A percentile compares a stretch with the other conserved stretches of the same genome.
Conservation (phyloP, 2,329 filamentous ascomycete genomes). For the Microascus cirrosus region DNA sequence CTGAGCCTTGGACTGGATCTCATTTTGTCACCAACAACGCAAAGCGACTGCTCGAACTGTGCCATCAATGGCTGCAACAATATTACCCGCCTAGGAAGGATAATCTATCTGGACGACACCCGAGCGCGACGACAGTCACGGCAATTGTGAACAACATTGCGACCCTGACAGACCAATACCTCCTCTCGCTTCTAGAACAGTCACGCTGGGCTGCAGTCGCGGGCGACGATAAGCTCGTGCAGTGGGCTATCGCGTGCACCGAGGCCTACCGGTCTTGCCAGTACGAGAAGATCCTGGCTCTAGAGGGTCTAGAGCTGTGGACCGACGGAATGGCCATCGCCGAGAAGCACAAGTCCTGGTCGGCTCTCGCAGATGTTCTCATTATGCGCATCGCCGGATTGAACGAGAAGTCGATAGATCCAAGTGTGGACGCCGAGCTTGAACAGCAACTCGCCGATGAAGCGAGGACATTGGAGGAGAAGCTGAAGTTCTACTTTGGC, state of each 20-base stretch:
- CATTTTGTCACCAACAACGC: constrained; percentile 49
- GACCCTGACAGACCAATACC: constrained; percentile 40
- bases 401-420: constrained; percentile 15
- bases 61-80: constrained; percentile 41
- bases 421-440: constrained; percentile 21
- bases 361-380: constrained; percentile 44
- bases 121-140: constrained; percentile 28
- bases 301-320: constrained; percentile 45
- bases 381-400: constrained; percentile 38
- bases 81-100: constrained; percentile 19
- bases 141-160: constrained; percentile 37
- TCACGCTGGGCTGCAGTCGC: constrained; percentile 36
- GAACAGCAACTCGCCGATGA: constrained; percentile 28
- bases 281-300: constrained; percentile 37
- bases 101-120: constrained; percentile 10
- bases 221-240: constrained; percentile 27
- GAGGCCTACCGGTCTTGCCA: constrained; percentile 38
- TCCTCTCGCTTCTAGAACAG: constrained; percentile 41
- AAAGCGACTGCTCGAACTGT: constrained; percentile 48
- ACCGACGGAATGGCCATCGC: constrained; percentile 47
- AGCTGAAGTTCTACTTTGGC: constrained; percentile 44
- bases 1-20: constrained; percentile 79
- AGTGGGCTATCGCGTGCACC: constrained; percentile 32
- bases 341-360: constrained; percentile 43
- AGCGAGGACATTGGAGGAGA: constrained; percentile 33